Evolutionary conservation across 306 rosid genomes (phyloP).

Genomic region (Prunus campanulata): DNA sequence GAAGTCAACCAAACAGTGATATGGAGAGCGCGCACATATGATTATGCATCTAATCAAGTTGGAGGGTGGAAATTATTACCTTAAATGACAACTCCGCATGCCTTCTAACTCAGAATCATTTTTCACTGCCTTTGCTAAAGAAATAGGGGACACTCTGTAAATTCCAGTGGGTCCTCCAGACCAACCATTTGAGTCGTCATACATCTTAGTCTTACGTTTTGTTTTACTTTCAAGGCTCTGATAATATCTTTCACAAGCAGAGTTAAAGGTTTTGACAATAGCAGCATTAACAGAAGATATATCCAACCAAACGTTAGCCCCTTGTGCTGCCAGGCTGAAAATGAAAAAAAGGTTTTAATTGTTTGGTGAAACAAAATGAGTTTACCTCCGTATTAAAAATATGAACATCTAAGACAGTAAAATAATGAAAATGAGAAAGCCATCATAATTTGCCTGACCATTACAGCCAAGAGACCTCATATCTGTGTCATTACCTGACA

Average conservation of each 20-base stretch:
- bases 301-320: slow-evolving; percentile 77
- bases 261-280: slow-evolving; percentile 65
- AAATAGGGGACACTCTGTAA: slow-evolving; percentile 59
- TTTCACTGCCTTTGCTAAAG: slow-evolving; percentile 83
- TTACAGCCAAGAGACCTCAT: background rate
- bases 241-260: slow-evolving; percentile 61
- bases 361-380: background rate
- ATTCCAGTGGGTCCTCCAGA: slow-evolving; percentile 45
- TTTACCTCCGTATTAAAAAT: too few species aligned
- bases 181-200: slow-evolving; percentile 42
- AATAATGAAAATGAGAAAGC: background rate
- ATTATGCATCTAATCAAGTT: background rate
- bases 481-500: background rate
- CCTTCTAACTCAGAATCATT: slow-evolving; percentile 83
- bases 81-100: slow-evolving; percentile 78
- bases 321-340: slow-evolving; percentile 75
- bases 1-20: slow-evolving; percentile 20
- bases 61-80: slow-evolving; percentile 40
- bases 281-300: slow-evolving; percentile 87
- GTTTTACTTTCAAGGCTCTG: slow-evolving; percentile 39
- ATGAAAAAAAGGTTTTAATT: background rate
- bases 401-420: background rate
- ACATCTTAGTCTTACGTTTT: slow-evolving; percentile 35
- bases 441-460: background rate
- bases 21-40: slow-evolving; percentile 7